Base-by-base conservation (phyloP, 2,329 filamentous ascomycete genomes). In the Exophiala xenobiotica region DNA sequence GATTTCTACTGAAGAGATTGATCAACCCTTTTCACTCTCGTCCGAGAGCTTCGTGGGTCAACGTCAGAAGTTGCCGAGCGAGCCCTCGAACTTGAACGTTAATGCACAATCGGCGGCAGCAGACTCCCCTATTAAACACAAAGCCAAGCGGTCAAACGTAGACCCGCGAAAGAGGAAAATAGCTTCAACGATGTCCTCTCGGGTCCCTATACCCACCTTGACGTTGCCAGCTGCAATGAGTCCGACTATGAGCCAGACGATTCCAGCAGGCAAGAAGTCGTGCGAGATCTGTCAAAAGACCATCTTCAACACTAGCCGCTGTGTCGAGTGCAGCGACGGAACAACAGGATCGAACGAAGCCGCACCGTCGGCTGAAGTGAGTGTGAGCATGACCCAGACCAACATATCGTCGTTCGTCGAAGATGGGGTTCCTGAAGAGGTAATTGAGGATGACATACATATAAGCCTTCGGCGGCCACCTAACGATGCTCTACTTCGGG, bases 231-330 rank as follows among this genome's bases (percentile, higher is more conserved):
- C 6, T 33, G 11, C 29, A 14, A 33, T 14, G 5, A 33, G 16
- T 33, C 11, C 29, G 12, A 14, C 12, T 12, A 23, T 6, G 4
- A 14, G 14, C 37, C 37, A 39, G 16, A 20, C 7, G 12, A 12
- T 9, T 12, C 6, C 39, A 39, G 22, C 5, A 19, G 7, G 7
- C 7, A 26, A 9, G n/a, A 51, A 51, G 29, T 5, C 8, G n/a
- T 51, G 48, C 23, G 24, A 41, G 5, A 9, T 22, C 6, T 51
- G 48, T 31, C 31, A 39, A 8, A 46, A 46, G 19, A 6, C 31
- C 5, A 51, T 46, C 2, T 19, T 51, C 9, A 22, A 2, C 7
- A 16, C 22, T 16, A 29, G 29, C 33, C 42, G 22, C 6, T 51
- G 48, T 24, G 23, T 33, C 16, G 40, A 16, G 12, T 51, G 48